phyloP scores from a whole-genome alignment of 768 basidiomycete genomes.

The Crepidotus variabilis region DNA sequence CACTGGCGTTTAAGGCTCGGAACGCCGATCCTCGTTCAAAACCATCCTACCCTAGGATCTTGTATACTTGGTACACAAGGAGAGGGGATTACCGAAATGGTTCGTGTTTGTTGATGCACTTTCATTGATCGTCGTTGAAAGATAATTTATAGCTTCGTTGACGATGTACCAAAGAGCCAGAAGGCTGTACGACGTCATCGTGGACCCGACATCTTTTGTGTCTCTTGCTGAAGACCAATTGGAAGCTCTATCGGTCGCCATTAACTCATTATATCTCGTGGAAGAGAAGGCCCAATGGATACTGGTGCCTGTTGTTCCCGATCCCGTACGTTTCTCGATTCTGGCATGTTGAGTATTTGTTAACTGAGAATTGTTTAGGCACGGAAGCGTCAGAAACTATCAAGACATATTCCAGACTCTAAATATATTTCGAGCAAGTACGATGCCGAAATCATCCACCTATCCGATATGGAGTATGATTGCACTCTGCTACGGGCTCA shows the following conservation, averaged over 20 bases:
- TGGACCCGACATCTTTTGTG: constrained; percentile 34
- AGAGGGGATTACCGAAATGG: constrained; percentile 91
- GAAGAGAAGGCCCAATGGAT: constrained; percentile 85
- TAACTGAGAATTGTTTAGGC: constrained; percentile 34
- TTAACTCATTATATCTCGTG: constrained; percentile 83
- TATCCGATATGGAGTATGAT: constrained; percentile 77
- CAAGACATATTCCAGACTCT: constrained; percentile 74
- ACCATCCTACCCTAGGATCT: constrained; percentile 84
- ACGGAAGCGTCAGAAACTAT: constrained; percentile 68
- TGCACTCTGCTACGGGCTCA: constrained; percentile 74
- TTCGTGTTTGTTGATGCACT: constrained; percentile 33
- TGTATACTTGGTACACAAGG: constrained; percentile 92
- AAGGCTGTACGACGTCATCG: constrained; percentile 62
- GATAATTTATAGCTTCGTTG: constrained; percentile 60
- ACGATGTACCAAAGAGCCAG: constrained; percentile 92
- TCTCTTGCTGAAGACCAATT: constrained; percentile 62
- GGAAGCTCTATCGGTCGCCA: constrained; percentile 80
- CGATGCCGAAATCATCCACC: constrained; percentile 74
- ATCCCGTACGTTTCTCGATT: constrained; percentile 39
- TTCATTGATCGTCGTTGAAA: constrained; percentile 7
- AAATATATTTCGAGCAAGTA: constrained; percentile 58
- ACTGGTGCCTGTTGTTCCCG: constrained; percentile 53
- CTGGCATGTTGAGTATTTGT: constrained; percentile 8
- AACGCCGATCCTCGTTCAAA: constrained; percentile 85
- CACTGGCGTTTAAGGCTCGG: constrained; percentile 87